Conservation (phyloP, 345 rosid species). For the Salix caprea region DNA sequence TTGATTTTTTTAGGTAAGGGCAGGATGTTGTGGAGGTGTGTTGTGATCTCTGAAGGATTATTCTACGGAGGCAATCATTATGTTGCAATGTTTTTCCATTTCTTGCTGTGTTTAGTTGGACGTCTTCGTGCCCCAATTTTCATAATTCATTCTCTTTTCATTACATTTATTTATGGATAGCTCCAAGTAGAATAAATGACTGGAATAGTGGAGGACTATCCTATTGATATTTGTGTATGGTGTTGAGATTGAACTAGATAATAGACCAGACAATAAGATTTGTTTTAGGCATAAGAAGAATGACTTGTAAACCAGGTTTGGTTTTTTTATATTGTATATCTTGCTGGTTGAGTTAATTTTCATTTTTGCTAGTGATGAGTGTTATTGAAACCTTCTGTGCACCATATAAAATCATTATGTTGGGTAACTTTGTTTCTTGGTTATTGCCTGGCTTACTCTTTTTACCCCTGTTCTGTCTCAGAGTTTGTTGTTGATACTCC, state of each 20-base stretch:
- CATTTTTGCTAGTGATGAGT: neutral
- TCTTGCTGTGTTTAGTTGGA: neutral
- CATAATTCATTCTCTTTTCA: neutral
- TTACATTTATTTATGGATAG: neutral
- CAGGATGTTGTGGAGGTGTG: neutral
- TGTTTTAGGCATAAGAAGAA: neutral
- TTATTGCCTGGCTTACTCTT: neutral
- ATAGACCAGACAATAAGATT: neutral
- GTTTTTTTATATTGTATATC: neutral
- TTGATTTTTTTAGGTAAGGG: neutral
- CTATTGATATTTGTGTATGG: neutral
- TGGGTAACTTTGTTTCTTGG: neutral
- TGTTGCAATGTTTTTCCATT: neutral
- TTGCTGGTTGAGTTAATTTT: neutral
- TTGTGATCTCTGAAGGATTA: neutral
- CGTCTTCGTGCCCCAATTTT: neutral
- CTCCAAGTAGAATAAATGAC: neutral
- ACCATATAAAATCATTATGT: neutral
- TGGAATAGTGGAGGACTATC: neutral
- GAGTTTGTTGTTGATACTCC: conserved; percentile 14
- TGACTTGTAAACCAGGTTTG: neutral
- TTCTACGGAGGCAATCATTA: neutral
- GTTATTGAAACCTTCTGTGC: neutral
- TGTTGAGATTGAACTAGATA: neutral
- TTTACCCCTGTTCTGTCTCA: neutral